phyloP scores from a whole-genome alignment of 2,329 filamentous ascomycete genomes.

The Fusarium tupiense region DNA sequence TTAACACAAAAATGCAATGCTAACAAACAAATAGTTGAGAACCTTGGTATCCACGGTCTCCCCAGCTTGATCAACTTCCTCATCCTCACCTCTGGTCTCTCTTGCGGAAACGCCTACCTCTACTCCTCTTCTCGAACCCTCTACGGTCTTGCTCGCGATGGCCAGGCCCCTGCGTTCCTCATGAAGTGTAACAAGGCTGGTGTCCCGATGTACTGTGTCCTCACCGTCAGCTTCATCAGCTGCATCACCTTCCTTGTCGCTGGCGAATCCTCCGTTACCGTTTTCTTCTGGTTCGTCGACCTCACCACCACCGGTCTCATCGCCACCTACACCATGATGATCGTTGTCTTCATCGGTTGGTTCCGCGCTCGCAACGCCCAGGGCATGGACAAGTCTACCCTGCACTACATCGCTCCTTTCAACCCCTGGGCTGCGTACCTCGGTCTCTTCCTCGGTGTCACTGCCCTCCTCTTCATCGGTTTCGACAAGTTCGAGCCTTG shows the following conservation, averaged over 20 bases:
- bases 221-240: conserved; percentile 57
- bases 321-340: conserved; percentile 63
- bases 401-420: conserved; percentile 61
- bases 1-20: neutral
- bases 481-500: conserved; percentile 65
- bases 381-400: conserved; percentile 53
- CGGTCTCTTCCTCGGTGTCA: conserved; percentile 56
- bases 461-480: conserved; percentile 65
- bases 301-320: conserved; percentile 65
- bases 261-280: conserved; percentile 56
- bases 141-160: conserved; percentile 58
- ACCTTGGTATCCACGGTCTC: conserved; percentile 60
- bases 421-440: conserved; percentile 64
- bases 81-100: conserved; percentile 64
- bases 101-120: conserved; percentile 59
- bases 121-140: conserved; percentile 58
- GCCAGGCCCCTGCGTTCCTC: conserved; percentile 60
- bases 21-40: conserved; percentile 50
- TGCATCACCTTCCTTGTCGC: conserved; percentile 62
- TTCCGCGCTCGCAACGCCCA: conserved; percentile 61
- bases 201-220: conserved; percentile 66
- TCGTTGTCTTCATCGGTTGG: conserved; percentile 55
- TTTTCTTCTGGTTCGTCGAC: conserved; percentile 64
- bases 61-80: conserved; percentile 68
- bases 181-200: conserved; percentile 67